Base-by-base conservation (phyloP, 805 yeast species). In the Candida vartiovaarae region DNA sequence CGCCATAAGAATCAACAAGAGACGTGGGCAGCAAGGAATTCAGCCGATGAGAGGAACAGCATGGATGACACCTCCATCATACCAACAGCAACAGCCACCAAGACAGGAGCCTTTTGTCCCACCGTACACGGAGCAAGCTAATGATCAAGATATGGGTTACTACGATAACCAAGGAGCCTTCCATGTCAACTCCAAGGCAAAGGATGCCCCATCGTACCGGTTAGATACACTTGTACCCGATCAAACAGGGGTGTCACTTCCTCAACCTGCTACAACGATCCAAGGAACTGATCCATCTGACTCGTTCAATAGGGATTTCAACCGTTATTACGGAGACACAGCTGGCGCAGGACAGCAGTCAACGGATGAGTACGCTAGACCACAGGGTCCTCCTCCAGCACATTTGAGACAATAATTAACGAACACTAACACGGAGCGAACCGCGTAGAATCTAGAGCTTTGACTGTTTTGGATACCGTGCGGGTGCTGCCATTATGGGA, bases 31-130 rank as follows among this genome's bases (percentile, higher is more conserved):
- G 4, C 36, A 54, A 31, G 75, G 77, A 36, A 64, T 68, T 48
- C 68, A 65, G 27, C 95, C 95, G 0, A 67, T 86, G 2, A 66
- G 75, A 46, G 91, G 91, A 8, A 84, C 93, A 1, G 76, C 84
- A 8, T 84, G 95, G 95, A 77, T 88, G 67, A 83, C 93, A 0
- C 96, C 96, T 6, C 90, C 88, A 3, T 71, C 78, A n/a, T 84
- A 85, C 54, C 54, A 63, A 65, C 66, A 45, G 35, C 51, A 48
- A 10, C 61, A 45, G 44, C 72, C 34, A 42, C 53, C 38, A 47
- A 63, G 68, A 7, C 75, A 73, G 38, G 74, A 74, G 3, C 75
- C 75, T 1, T 78, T 69, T 51, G 86, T 83, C 1, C 95, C 95
- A 0, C 71, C 81, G 3, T 84, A 84, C 50, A 76, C 88, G 0